Evolutionary conservation across 2,329 filamentous ascomycete species (phyloP).

Genomic region (Clathrospora elynae): DNA sequence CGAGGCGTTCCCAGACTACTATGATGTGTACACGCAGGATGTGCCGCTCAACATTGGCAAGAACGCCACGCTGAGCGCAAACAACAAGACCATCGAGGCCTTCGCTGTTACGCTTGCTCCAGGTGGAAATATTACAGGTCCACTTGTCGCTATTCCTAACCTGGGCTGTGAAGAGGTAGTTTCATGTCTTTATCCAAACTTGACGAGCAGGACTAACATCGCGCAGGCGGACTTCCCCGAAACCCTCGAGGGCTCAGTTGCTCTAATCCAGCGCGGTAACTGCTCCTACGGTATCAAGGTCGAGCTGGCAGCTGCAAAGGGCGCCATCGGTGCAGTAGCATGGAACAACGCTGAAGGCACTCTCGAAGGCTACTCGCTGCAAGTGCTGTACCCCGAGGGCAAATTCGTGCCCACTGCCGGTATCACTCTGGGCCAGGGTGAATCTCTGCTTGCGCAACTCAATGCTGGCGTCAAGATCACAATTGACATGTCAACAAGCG

Average conservation of each 20-base stretch:
- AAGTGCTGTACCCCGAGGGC: conserved; percentile 57
- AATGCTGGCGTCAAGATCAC: conserved; percentile 44
- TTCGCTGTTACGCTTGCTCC: conserved; percentile 39
- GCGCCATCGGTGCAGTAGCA: conserved; percentile 70
- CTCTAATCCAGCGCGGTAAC: conserved; percentile 70
- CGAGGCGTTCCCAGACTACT: conserved; percentile 44
- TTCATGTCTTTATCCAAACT: neutral
- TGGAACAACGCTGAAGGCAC: conserved; percentile 71
- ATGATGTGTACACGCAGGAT: conserved; percentile 43
- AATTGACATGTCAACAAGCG: conserved; percentile 35
- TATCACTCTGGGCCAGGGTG: conserved; percentile 64
- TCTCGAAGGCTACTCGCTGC: conserved; percentile 50
- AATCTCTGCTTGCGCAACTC: conserved; percentile 61
- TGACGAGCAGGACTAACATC: neutral
- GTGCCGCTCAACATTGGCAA: conserved; percentile 31
- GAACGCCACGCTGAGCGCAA: conserved; percentile 36
- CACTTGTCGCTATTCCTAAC: conserved; percentile 41
- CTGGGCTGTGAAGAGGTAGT: conserved; percentile 43
- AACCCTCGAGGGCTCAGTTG: conserved; percentile 66
- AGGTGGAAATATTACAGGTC: conserved; percentile 37
- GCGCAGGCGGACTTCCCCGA: conserved; percentile 64
- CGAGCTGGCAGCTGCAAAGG: conserved; percentile 59
- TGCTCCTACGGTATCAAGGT: conserved; percentile 77
- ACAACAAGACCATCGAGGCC: conserved; percentile 36
- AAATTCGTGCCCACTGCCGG: conserved; percentile 70